Conservation (phyloP, 129 eudicot genomes). For the Escallonia rubra region DNA sequence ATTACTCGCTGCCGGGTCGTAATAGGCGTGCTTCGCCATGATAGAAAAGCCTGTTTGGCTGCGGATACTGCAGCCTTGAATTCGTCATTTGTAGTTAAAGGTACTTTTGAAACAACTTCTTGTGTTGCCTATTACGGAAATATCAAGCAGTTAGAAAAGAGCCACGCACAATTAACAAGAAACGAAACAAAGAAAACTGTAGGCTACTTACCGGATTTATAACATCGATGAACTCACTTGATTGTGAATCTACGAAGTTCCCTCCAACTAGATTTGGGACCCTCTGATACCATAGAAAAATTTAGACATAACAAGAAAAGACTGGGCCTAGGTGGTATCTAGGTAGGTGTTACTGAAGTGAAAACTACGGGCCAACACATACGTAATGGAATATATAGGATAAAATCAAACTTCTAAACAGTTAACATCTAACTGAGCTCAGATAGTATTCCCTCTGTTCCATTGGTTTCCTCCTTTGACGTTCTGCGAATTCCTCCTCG, state of each 20-base stretch:
- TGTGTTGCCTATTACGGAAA: constrained; percentile 72
- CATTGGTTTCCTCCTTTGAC: no score
- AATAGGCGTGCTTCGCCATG: constrained; percentile 88
- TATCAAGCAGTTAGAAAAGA: constrained; percentile 3
- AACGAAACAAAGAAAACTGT: background rate
- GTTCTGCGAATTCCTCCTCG: no score
- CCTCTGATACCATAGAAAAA: constrained; percentile 42
- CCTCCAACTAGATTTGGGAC: constrained; percentile 88
- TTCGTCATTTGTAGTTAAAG: constrained; percentile 80
- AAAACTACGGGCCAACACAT: background rate
- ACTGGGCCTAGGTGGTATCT: background rate
- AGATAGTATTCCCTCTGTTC: background rate
- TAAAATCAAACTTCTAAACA: background rate
- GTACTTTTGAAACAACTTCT: constrained; percentile 85
- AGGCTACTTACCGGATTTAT: constrained; percentile 70
- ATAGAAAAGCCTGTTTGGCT: constrained; percentile 83
- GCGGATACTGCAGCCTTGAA: constrained; percentile 94
- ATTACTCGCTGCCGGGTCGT: constrained; percentile 91
- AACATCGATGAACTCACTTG: constrained; percentile 67
- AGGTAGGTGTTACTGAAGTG: background rate
- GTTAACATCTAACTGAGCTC: background rate
- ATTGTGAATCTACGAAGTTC: constrained; percentile 66
- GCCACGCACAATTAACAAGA: constrained; percentile 2
- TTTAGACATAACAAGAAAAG: background rate
- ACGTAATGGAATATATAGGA: background rate